Base-by-base conservation (phyloP, 192 early-diverging fungal species). In the Podochytrium sp. region DNA sequence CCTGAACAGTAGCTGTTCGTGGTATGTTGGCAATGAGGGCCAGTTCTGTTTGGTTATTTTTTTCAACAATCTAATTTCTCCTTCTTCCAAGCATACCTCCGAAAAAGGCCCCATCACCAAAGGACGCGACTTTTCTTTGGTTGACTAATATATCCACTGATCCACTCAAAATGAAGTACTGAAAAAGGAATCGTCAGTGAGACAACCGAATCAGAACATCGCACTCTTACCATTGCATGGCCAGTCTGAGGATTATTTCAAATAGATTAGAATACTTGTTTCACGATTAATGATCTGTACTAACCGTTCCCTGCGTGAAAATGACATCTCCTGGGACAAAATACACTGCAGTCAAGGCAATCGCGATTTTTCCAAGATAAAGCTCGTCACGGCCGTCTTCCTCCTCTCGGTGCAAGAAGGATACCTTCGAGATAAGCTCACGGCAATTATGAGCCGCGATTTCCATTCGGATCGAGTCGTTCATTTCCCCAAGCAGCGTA, bases 121-220 rank as follows among this genome's bases (percentile, higher is more conserved):
- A 56, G 1, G 58, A 58, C 37, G 60, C 76, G 32, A 78, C 72
- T 29, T 25, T 35, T n/a, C 77, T 77, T 2, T 71, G 71, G 40
- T 76, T 75, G 0, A 81, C 77, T 5, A 81, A 58, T 41, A 81
- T 71, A 20, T 80, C 83, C 0, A 87, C 79, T 1, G 33, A 25
- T 1, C 83, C 83, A 42, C 29, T 42, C 23, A 77, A 38, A 40
- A 85, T 81, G 56, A 87, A 87, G 70, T 76, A 87, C 71, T 64
- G 3, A 18, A 38, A 35, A 63, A 33, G 16, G 37, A 23, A 62
- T 29, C 55, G 29, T 7, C 14, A 57, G 10, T 57, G 7, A 41
- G 27, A 23, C 25, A 23, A 23, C 12, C 10, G 7, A 59, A 59
- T 59, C 7, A 59, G n/a, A 14, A 35, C 10, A 65, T 65, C 7